Evolutionary conservation across 2,329 filamentous ascomycete genomes (phyloP), one percentile per base, ranked within the genome.

Genomic region (Pyricularia sp.): DNA sequence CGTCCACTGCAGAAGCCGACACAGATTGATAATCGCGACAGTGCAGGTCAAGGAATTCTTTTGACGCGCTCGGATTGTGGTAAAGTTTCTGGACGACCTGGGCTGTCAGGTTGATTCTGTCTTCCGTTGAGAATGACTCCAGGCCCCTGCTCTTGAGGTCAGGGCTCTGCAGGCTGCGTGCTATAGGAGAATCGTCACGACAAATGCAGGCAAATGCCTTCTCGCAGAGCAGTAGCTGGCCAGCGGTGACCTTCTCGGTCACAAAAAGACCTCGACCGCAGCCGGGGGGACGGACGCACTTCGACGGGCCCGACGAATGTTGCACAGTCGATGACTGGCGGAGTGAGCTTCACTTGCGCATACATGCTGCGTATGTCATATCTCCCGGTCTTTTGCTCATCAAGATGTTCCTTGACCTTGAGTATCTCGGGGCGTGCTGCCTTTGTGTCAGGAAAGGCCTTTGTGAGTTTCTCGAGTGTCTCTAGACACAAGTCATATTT

Each of bases 151-250:
- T 80, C 20, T 84, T 73, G 64, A 83, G 66, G 0, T 82, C n/a
- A 1, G 69, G 74, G 12, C 71, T 69, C n/a, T 33, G 25, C 3
- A 26, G 28, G 28, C 30, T 20, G 11, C 4, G 3, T 73, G 74
- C 6, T 69, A 71, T 9, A 55, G 66, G 9, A 70, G 72, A 10
- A 42, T 70, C 76, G 50, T 70, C 71, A 63, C 7, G 28, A 3
- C 76, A 81, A 25, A 70, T 76, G 72, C 85, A 79, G 0, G 74
- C 74, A 71, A 87, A 86, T 0, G 85, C 84, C 70, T 87, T 88
- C 70, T 88, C 85, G 65, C 84, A 87, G 1, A 88, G 72, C 0
- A 88, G 73, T 1, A 87, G 76, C 3, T 86, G 82, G 0, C 85
- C 85, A 0, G 81, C 79, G 55, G 78, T 77, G 2, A 88, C 82